phyloP scores from a whole-genome alignment of 176 grass and related monocot species.

The Cenchrus americanus region DNA sequence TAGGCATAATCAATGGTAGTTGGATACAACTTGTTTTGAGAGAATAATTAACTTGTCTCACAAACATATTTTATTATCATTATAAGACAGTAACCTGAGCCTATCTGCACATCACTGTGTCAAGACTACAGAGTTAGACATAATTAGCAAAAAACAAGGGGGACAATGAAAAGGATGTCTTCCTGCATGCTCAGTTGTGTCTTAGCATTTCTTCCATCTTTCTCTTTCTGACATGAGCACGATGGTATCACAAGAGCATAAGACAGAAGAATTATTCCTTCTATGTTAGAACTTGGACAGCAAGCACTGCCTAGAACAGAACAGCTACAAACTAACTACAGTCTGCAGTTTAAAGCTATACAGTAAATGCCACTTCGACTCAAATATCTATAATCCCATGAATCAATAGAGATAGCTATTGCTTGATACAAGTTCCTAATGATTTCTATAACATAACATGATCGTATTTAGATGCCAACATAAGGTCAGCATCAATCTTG shows the following conservation, averaged over 20 bases:
- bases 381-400: background rate
- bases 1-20: background rate
- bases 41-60: background rate
- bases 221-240: background rate
- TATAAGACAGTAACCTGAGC: background rate
- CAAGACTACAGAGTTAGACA: background rate
- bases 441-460: background rate
- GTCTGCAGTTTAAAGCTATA: constrained; percentile 5
- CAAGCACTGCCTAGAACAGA: background rate
- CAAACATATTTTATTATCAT: background rate
- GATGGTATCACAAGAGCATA: background rate
- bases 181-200: background rate
- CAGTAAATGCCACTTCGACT: background rate
- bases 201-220: constrained; percentile 1
- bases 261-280: constrained; percentile 1
- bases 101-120: constrained; percentile 2
- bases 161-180: background rate
- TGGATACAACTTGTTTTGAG: background rate
- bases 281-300: background rate
- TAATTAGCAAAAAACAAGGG: constrained; percentile 4
- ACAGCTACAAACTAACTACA: background rate
- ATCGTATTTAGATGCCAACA: constrained; percentile 17
- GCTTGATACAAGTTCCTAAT: background rate
- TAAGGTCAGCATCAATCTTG: constrained; percentile 1
- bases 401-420: background rate